Percentiles rank a stretch among this genome's conserved stretches.
Conservation (phyloP, 139 green algal genomes). For the Coelastrella sp. region DNA sequence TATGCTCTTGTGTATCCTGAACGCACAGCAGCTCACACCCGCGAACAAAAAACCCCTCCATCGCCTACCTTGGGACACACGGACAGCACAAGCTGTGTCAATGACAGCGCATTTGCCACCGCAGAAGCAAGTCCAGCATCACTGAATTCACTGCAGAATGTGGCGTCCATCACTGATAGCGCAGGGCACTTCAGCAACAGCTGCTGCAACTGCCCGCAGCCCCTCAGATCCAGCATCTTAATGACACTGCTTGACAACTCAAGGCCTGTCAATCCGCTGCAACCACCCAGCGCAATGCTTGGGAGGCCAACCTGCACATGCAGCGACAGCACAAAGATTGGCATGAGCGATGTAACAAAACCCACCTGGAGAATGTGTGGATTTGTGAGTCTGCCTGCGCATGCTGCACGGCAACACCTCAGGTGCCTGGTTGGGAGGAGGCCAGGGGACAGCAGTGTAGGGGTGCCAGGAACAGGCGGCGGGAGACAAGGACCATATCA, state of each 20-base stretch:
- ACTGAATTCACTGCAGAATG: conserved; percentile 63
- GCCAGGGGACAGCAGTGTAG: too few relatives aligned
- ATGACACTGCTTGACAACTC: conserved; percentile 37
- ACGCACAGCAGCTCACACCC: too few relatives aligned
- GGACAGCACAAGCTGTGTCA: conserved; percentile 42
- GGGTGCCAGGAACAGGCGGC: too few relatives aligned
- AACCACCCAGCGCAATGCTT: conserved; percentile 29
- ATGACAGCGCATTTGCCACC: conserved; percentile 19
- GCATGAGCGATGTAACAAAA: neutral
- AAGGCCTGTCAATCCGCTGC: conserved; percentile 35
- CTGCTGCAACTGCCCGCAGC: conserved; percentile 50
- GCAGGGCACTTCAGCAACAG: conserved; percentile 53
- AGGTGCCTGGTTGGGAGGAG: too few relatives aligned
- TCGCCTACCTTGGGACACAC: conserved; percentile 43
- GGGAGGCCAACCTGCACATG: conserved; percentile 12
- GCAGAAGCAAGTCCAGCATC: conserved; percentile 44
- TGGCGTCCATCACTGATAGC: conserved; percentile 64
- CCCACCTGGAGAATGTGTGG: neutral
- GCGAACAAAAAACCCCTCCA: neutral
- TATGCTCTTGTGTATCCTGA: neutral
- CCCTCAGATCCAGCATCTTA: conserved; percentile 46
- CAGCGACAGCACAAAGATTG: neutral
- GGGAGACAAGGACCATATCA: too few relatives aligned
- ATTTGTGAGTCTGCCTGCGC: too few relatives aligned
- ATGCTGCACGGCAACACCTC: too few relatives aligned